A percentile compares a stretch with the other conserved stretches of the same genome.
phyloP scores from a whole-genome alignment of 495 filamentous ascomycete species.

The Penicillium chermesinum region DNA sequence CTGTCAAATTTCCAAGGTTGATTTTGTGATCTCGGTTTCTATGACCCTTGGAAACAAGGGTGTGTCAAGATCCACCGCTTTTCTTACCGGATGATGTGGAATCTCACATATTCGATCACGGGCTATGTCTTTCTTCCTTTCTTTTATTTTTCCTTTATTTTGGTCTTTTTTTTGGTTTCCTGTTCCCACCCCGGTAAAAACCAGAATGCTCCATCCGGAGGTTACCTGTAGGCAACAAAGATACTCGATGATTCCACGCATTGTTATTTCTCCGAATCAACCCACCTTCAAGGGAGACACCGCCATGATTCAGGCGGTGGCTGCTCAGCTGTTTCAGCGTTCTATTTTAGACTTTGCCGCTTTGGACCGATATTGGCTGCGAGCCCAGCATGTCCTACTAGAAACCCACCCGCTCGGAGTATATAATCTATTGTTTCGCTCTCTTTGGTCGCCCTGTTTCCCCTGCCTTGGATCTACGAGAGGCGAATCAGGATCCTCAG shows the following conservation, averaged over 20 bases:
- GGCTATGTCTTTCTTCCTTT: too few relatives aligned
- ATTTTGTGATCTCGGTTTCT: background rate
- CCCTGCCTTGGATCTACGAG: background rate
- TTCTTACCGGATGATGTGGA: background rate
- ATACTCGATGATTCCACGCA: background rate
- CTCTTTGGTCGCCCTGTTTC: background rate
- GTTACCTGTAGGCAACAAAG: background rate
- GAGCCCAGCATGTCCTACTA: too few relatives aligned
- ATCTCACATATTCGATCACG: background rate
- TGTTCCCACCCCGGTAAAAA: background rate
- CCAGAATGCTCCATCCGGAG: background rate
- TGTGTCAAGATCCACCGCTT: constrained; percentile 5
- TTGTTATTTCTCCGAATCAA: background rate
- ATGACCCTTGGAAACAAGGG: background rate
- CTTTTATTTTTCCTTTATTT: too few relatives aligned
- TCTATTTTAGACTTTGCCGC: too few relatives aligned
- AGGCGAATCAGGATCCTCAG: background rate
- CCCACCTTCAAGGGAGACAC: too few relatives aligned
- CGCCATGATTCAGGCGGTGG: background rate
- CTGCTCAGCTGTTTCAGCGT: background rate
- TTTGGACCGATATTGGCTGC: too few relatives aligned
- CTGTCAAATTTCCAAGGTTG: too few relatives aligned
- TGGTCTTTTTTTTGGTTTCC: too few relatives aligned
- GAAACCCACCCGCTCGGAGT: too few relatives aligned
- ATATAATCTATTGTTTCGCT: background rate